Conservation (phyloP, 192 early-diverging fungal species). For the Entomortierella beljakovae region DNA sequence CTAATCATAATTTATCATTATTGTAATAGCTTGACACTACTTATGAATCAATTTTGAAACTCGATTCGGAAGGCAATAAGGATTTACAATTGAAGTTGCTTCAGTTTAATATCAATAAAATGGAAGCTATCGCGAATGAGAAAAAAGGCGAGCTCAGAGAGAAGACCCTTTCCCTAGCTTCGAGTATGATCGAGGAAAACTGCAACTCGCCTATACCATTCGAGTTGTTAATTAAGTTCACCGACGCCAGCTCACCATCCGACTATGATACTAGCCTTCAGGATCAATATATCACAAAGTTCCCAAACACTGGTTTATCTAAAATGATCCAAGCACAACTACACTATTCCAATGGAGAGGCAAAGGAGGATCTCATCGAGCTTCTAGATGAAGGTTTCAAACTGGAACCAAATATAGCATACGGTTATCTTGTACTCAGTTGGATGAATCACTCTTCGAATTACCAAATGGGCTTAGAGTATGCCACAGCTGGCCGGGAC, state of each 20-base stretch:
- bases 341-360: conserved; percentile 39
- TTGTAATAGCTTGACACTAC: conserved; percentile 47
- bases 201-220: conserved; percentile 50
- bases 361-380: conserved; percentile 15
- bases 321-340: conserved; percentile 60
- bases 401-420: conserved; percentile 45
- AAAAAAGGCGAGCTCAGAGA: conserved; percentile 39
- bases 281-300: conserved; percentile 55
- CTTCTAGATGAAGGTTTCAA: conserved; percentile 59
- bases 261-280: conserved; percentile 59
- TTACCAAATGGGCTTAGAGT: conserved; percentile 64
- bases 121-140: conserved; percentile 15
- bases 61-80: conserved; percentile 28
- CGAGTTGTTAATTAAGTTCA: conserved; percentile 62
- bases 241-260: conserved; percentile 46
- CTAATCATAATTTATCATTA: not conserved
- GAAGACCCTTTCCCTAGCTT: conserved; percentile 48
- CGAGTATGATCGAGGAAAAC: conserved; percentile 35
- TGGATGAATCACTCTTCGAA: conserved; percentile 64
- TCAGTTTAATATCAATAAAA: conserved; percentile 53
- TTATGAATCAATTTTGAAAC: conserved; percentile 48
- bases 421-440: conserved; percentile 60
- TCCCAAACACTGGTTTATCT: conserved; percentile 57
- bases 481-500: conserved; percentile 58
- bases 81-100: conserved; percentile 37